Percentiles rank a stretch among this genome's conserved stretches.
Evolutionary conservation across 768 basidiomycete genomes (phyloP).

Genomic region (Clitopilus hobsonii): DNA sequence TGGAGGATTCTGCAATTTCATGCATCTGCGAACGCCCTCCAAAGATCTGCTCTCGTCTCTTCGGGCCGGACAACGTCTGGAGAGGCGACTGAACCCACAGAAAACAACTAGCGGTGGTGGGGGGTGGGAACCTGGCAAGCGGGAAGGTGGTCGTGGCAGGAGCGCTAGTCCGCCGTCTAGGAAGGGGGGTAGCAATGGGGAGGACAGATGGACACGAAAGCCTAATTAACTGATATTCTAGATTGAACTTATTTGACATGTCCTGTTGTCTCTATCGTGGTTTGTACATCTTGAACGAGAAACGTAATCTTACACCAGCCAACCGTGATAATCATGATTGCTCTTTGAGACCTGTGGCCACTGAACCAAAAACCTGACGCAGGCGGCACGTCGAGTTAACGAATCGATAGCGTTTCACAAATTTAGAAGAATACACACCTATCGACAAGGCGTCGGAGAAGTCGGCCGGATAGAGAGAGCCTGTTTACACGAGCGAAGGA

Average conservation of each 20-base stretch:
- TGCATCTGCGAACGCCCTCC: constrained; percentile 90
- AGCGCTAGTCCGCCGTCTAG: constrained; percentile 74
- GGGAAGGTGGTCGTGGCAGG: constrained; percentile 59
- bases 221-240: background rate
- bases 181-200: constrained; percentile 61
- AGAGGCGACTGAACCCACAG: constrained; percentile 68
- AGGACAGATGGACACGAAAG: constrained; percentile 76
- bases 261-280: background rate
- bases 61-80: constrained; percentile 77
- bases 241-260: background rate
- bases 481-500: constrained; percentile 85
- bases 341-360: constrained; percentile 60
- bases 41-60: constrained; percentile 77
- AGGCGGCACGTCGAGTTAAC: too few relatives aligned
- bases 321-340: constrained; percentile 50
- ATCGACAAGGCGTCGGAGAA: constrained; percentile 81
- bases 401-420: too few relatives aligned
- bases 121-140: constrained; percentile 80
- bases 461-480: constrained; percentile 80
- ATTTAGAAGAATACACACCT: constrained; percentile 55
- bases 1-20: constrained; percentile 98
- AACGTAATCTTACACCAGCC: constrained; percentile 45
- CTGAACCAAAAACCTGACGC: constrained; percentile 77
- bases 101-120: constrained; percentile 64
- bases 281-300: too few relatives aligned